Evolutionary conservation across 2,329 filamentous ascomycete genomes (phyloP).

Genomic region (Didymella exigua): DNA sequence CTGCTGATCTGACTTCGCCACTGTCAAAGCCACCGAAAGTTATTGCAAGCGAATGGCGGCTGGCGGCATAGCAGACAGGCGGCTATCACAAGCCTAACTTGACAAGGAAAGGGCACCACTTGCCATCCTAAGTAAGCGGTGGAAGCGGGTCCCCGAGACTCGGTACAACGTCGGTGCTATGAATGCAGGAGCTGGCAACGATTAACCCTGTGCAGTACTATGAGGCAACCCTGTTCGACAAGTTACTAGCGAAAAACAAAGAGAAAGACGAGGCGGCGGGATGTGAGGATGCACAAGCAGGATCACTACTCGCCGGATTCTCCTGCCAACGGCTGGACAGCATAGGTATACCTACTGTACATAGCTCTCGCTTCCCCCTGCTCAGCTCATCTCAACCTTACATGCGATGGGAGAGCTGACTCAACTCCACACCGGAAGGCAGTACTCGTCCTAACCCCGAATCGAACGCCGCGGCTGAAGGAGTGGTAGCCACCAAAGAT

Average conservation of each 20-base stretch:
- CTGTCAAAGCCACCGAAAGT: slow-evolving; percentile 1
- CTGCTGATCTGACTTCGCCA: slow-evolving; percentile 13
- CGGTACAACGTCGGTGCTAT: slow-evolving; percentile 13
- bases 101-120: slow-evolving; percentile 14
- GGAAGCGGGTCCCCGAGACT: not conserved
- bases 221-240: slow-evolving; percentile 4
- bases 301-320: not conserved
- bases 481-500: not conserved
- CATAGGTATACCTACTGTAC: slow-evolving; percentile 2
- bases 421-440: slow-evolving; percentile 6
- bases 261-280: slow-evolving; percentile 13
- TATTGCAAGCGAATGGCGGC: slow-evolving; percentile 5
- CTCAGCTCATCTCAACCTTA: not conserved
- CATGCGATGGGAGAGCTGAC: slow-evolving; percentile 1
- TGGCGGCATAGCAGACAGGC: not conserved
- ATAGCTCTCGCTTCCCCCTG: slow-evolving; percentile 5
- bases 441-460: slow-evolving; percentile 1
- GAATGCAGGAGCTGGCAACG: slow-evolving; percentile 1
- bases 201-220: not conserved
- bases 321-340: not conserved
- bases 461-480: not conserved
- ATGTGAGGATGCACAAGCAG: not conserved
- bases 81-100: slow-evolving; percentile 3
- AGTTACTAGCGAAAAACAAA: slow-evolving; percentile 1
- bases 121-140: slow-evolving; percentile 5